These are phyloP conservation scores for Populus pruinosa DNA, from an alignment of 345 rosid genomes.

Conservation along the genomic window DNA sequence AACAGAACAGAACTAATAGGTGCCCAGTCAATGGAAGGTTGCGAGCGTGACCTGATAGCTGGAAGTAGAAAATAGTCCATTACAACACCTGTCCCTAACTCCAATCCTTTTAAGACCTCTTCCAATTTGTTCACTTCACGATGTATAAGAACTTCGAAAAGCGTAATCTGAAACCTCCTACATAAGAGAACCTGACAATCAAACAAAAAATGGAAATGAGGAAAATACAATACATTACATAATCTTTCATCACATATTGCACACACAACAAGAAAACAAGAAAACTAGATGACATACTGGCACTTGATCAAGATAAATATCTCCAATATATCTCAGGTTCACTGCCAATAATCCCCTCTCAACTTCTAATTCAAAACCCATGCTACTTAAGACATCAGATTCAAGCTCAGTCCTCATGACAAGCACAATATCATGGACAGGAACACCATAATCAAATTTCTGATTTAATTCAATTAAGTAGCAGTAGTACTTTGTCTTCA, in stretches of 20 bases:
- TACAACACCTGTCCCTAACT: slow-evolving; percentile 18
- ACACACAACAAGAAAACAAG: neutral
- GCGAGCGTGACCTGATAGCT: slow-evolving; percentile 10
- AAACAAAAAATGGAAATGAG: neutral
- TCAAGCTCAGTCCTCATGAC: slow-evolving; percentile 48
- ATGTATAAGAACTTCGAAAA: slow-evolving; percentile 59
- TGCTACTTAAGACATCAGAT: slow-evolving; percentile 32
- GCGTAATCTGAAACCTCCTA: slow-evolving; percentile 59
- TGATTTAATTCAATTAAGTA: slow-evolving; percentile 55
- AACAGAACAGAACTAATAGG: slow-evolving; percentile 40
- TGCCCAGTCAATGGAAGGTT: slow-evolving; percentile 50
- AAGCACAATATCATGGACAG: slow-evolving; percentile 55
- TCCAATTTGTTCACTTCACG: slow-evolving; percentile 35
- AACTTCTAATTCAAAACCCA: slow-evolving; percentile 47
- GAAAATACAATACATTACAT: neutral
- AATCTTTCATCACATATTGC: neutral
- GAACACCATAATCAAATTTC: slow-evolving; percentile 34
- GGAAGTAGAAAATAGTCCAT: slow-evolving; percentile 78
- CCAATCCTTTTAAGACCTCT: slow-evolving; percentile 31
- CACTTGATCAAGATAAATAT: slow-evolving; percentile 30
- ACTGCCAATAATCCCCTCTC: slow-evolving; percentile 51
- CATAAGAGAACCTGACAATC: slow-evolving; percentile 53
- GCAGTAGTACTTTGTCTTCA: slow-evolving; percentile 39
- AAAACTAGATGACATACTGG: slow-evolving; percentile 32
- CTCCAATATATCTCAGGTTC: slow-evolving; percentile 47